A percentile compares a stretch with the other conserved stretches of the same genome.
Evolutionary conservation across 2,329 filamentous ascomycete genomes (phyloP).

Genomic region (Alternaria viburni): DNA sequence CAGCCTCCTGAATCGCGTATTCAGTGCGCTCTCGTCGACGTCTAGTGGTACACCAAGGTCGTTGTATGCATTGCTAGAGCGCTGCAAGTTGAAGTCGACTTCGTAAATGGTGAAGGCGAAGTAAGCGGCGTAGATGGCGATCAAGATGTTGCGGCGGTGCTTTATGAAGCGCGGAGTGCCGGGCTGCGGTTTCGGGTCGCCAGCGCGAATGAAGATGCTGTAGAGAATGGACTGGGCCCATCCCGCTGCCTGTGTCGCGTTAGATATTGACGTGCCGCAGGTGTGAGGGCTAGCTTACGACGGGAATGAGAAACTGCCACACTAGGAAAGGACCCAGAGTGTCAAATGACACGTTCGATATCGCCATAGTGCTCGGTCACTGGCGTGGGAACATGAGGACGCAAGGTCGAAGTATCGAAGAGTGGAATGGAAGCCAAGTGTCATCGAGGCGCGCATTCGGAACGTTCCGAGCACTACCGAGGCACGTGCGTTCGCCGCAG

Average conservation of each 20-base stretch:
- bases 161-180: constrained; percentile 71
- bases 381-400: neutral
- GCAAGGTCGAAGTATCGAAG: neutral
- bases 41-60: constrained; percentile 73
- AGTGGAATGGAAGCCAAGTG: constrained; percentile 11
- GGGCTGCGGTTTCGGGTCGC: constrained; percentile 75
- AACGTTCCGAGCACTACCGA: constrained; percentile 10
- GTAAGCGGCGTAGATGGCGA: constrained; percentile 81
- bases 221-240: constrained; percentile 81
- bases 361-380: constrained; percentile 25
- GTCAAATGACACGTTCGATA: constrained; percentile 36
- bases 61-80: constrained; percentile 77
- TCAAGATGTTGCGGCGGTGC: constrained; percentile 83
- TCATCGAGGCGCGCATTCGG: constrained; percentile 5
- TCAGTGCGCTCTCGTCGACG: constrained; percentile 77
- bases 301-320: constrained; percentile 46
- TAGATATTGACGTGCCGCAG: constrained; percentile 9
- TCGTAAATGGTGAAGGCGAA: constrained; percentile 93
- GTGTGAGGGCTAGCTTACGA: constrained; percentile 19
- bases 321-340: constrained; percentile 40
- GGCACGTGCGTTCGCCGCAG: constrained; percentile 5
- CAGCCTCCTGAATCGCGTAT: constrained; percentile 78
- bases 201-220: constrained; percentile 84
- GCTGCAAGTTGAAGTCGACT: constrained; percentile 79
- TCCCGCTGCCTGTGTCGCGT: constrained; percentile 35